phyloP scores from a whole-genome alignment of 176 grass and related monocot genomes.

The Oryza coarctata region DNA sequence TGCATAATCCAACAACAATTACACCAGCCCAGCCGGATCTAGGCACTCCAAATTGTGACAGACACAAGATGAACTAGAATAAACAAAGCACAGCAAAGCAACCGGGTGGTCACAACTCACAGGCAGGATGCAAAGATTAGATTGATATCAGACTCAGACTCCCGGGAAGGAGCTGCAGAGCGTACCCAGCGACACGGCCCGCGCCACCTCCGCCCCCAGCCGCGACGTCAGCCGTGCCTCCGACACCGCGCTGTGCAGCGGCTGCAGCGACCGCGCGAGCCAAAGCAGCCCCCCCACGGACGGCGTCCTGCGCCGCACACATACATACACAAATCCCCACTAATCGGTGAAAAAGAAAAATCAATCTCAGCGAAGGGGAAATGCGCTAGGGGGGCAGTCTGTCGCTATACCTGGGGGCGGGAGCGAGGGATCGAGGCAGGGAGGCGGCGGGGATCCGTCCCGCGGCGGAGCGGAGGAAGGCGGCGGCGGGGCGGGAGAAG shows the following conservation, averaged over 20 bases:
- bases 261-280: conserved; percentile 59
- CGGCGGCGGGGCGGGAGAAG: conserved; percentile 52
- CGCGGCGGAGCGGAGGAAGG: conserved; percentile 42
- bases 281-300: conserved; percentile 39
- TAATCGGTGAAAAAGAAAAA: no score
- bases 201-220: conserved; percentile 71
- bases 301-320: conserved; percentile 21
- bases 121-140: conserved; percentile 54
- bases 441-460: conserved; percentile 31
- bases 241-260: conserved; percentile 84
- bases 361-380: not conserved
- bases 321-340: not conserved
- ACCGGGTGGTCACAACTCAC: conserved; percentile 45
- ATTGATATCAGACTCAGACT: conserved; percentile 81
- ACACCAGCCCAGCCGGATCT: not conserved
- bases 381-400: not conserved
- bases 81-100: conserved; percentile 9
- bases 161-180: conserved; percentile 93
- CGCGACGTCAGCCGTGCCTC: conserved; percentile 82
- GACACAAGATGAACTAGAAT: conserved; percentile 6
- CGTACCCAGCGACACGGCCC: conserved; percentile 96
- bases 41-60: not conserved
- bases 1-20: not conserved
- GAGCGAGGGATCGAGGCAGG: conserved; percentile 38
- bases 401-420: conserved; percentile 39